phyloP scores from a whole-genome alignment of 345 rosid species.

The Gossypium thurberi region DNA sequence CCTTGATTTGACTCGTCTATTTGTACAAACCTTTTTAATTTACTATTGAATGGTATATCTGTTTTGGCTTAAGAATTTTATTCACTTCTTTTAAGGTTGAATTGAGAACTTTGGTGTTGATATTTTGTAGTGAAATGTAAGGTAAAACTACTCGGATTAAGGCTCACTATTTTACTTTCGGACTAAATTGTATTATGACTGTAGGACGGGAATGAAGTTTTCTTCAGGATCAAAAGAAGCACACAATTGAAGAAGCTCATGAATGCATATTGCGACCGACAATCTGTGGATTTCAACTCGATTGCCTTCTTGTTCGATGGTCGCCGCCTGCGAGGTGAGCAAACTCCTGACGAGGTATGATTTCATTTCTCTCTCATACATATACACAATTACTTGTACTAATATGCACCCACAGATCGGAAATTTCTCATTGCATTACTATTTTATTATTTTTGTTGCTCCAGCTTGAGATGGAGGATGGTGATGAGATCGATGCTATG shows the following conservation, averaged over 20 bases:
- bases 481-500: slow-evolving; percentile 87
- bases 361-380: too few relatives aligned
- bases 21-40: background rate
- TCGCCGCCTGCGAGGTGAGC: slow-evolving; percentile 75
- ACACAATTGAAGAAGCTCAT: slow-evolving; percentile 85
- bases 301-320: slow-evolving; percentile 92
- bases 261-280: slow-evolving; percentile 91
- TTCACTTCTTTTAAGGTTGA: background rate
- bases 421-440: background rate
- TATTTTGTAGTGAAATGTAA: too few relatives aligned
- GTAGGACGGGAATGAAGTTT: slow-evolving; percentile 83
- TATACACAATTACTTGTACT: too few relatives aligned
- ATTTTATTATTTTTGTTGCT: background rate
- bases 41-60: background rate
- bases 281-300: slow-evolving; percentile 68
- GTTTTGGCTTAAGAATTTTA: background rate
- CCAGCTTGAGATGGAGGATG: slow-evolving; percentile 90
- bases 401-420: background rate
- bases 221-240: slow-evolving; percentile 85
- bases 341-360: slow-evolving; percentile 81
- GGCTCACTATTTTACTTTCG: background rate
- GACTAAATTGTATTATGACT: background rate
- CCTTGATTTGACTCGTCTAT: background rate
- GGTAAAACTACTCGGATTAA: background rate
- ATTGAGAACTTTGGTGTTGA: too few relatives aligned